Evolutionary conservation across 1,139 yeast genomes (phyloP).

Genomic region (Diutina rugosa): DNA sequence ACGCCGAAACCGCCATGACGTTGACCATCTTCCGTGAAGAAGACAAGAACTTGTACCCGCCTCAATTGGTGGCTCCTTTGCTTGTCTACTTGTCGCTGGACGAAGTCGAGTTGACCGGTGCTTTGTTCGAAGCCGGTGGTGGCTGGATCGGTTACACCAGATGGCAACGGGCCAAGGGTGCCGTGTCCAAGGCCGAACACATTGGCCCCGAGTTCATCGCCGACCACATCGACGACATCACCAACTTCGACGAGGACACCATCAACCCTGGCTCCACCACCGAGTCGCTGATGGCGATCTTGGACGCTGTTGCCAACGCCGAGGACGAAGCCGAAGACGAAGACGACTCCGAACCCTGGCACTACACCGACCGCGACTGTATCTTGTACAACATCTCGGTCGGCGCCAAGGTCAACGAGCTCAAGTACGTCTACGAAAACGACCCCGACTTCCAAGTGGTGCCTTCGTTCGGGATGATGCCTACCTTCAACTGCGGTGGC

Average conservation of each 20-base stretch:
- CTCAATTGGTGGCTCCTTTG: constrained; percentile 85
- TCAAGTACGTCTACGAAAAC: constrained; percentile 72
- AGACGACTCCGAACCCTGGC: constrained; percentile 18
- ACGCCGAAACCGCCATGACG: constrained; percentile 97
- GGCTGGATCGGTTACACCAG: constrained; percentile 95
- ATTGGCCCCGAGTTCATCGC: constrained; percentile 60
- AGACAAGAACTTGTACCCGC: constrained; percentile 74
- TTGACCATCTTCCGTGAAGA: constrained; percentile 65
- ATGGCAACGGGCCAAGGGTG: constrained; percentile 91
- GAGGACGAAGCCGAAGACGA: constrained; percentile 15
- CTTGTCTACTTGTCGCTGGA: constrained; percentile 69
- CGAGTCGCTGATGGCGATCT: constrained; percentile 70
- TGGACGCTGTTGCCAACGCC: constrained; percentile 49
- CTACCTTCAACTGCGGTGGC: constrained; percentile 38
- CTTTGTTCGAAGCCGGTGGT: constrained; percentile 49
- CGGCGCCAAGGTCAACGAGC: constrained; percentile 73
- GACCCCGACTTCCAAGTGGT: constrained; percentile 72
- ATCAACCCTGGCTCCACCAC: constrained; percentile 52
- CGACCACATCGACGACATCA: constrained; percentile 53
- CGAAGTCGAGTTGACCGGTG: constrained; percentile 57
- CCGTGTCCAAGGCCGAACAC: constrained; percentile 37
- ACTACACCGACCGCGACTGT: constrained; percentile 41
- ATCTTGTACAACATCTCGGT: constrained; percentile 82
- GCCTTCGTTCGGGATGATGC: constrained; percentile 88
- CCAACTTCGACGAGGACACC: constrained; percentile 50